Conservation (phyloP, 768 basidiomycete genomes). For the Mycena rebaudengoi region DNA sequence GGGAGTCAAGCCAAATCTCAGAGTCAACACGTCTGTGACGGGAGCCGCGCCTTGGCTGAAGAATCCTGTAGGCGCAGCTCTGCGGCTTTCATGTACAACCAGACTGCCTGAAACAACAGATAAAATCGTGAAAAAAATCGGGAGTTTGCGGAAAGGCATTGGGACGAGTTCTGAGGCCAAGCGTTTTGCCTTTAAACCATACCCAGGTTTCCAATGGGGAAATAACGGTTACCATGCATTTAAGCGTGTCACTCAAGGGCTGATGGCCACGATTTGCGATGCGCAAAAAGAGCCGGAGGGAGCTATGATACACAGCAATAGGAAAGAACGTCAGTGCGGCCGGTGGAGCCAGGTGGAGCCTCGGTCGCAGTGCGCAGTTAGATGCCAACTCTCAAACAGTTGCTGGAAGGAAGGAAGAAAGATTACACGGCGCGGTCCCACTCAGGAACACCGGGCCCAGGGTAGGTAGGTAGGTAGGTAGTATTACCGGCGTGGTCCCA, state of each 20-base stretch:
- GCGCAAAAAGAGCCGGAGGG: conserved; percentile 3
- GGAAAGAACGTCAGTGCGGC: conserved; percentile 5
- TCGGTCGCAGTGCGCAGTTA: conserved; percentile 1
- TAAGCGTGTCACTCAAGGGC: conserved; percentile 1
- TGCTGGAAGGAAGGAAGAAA: background rate
- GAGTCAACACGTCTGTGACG: conserved; percentile 4
- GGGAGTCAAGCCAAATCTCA: conserved; percentile 14
- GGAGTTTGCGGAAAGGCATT: conserved; percentile 5
- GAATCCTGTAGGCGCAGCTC: conserved; percentile 14
- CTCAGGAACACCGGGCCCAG: background rate
- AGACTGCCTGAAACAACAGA: conserved; percentile 10
- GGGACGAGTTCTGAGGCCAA: conserved; percentile 5
- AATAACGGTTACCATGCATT: conserved; percentile 8
- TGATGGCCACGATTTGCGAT: conserved; percentile 1
- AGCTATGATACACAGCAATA: conserved; percentile 4
- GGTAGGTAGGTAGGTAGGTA: too few relatives aligned
- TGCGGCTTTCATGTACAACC: conserved; percentile 10
- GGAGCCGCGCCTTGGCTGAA: conserved; percentile 7
- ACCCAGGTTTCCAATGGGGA: conserved; percentile 1
- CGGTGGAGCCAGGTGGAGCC: conserved; percentile 11
- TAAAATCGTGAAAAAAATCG: conserved; percentile 3
- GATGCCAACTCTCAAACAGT: conserved; percentile 5
- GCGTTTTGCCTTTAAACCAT: background rate
- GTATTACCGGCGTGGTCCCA: too few relatives aligned
- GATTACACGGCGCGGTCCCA: background rate